Percentiles rank a stretch among this genome's conserved stretches.
Evolutionary conservation across 306 rosid genomes (phyloP).

Genomic region (Dicorynia guianensis): DNA sequence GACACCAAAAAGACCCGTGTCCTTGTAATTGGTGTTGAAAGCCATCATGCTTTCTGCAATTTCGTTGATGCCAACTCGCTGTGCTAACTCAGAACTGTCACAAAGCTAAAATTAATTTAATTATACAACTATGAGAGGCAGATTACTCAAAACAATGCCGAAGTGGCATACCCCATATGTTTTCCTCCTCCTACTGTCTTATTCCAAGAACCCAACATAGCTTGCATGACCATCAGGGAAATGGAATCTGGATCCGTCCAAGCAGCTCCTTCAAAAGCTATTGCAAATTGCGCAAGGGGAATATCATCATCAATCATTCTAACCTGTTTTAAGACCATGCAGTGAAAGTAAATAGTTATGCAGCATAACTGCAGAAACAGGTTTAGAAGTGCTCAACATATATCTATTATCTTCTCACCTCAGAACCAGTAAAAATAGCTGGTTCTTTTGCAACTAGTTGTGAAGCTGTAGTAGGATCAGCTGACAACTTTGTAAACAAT

Average conservation of each 20-base stretch:
- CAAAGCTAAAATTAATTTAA: constrained; percentile 28
- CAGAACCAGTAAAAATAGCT: constrained; percentile 90
- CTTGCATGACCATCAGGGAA: constrained; percentile 97
- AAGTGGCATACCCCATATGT: constrained; percentile 83
- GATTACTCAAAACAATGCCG: neutral
- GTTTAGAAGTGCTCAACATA: constrained; percentile 8
- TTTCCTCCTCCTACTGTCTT: constrained; percentile 90
- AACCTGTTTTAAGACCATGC: constrained; percentile 59
- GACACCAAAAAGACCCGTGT: constrained; percentile 88
- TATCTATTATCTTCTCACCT: constrained; percentile 55
- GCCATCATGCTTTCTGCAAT: constrained; percentile 93
- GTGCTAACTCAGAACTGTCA: constrained; percentile 81
- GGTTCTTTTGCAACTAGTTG: constrained; percentile 84
- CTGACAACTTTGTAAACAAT: constrained; percentile 75
- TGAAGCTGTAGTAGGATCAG: constrained; percentile 79
- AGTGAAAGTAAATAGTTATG: constrained; percentile 24
- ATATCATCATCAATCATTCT: constrained; percentile 88
- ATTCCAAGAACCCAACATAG: constrained; percentile 97
- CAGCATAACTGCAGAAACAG: neutral
- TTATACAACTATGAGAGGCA: constrained; percentile 16
- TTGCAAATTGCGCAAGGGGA: constrained; percentile 89
- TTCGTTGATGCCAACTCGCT: constrained; percentile 78
- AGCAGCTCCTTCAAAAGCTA: constrained; percentile 94
- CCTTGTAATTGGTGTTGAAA: constrained; percentile 93
- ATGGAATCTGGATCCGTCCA: constrained; percentile 99